phyloP scores from a whole-genome alignment of 2,329 filamentous ascomycete genomes.

The Ophiostoma novo-ulmi region DNA sequence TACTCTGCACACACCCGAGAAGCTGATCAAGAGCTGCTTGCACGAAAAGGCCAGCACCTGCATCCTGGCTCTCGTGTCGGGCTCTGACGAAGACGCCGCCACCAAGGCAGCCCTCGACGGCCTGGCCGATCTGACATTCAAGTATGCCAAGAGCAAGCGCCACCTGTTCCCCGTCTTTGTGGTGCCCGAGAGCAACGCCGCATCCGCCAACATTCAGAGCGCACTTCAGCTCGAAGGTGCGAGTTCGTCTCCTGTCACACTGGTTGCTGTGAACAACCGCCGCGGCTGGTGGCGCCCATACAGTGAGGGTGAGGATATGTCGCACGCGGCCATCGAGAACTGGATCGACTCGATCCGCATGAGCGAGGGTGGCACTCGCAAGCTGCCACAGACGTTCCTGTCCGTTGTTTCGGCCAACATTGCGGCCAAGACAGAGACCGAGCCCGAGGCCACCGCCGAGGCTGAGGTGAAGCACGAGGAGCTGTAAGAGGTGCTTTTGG shows the following conservation, averaged over 20 bases:
- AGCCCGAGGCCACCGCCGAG: slow-evolving; percentile 21
- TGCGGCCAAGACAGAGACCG: slow-evolving; percentile 32
- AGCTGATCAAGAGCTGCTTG: slow-evolving; percentile 67
- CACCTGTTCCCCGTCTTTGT: slow-evolving; percentile 80
- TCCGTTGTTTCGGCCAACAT: slow-evolving; percentile 44
- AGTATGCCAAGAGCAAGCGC: slow-evolving; percentile 61
- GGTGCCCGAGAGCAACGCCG: slow-evolving; percentile 57
- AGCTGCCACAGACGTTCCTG: slow-evolving; percentile 54
- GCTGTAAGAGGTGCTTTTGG: slow-evolving; percentile 23
- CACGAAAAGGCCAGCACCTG: slow-evolving; percentile 73
- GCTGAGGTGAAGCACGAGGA: slow-evolving; percentile 42
- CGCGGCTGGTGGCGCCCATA: slow-evolving; percentile 81
- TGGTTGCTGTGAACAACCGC: slow-evolving; percentile 80
- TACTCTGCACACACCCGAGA: slow-evolving; percentile 57
- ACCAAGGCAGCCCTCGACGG: slow-evolving; percentile 54
- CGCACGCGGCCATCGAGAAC: slow-evolving; percentile 60
- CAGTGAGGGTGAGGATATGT: slow-evolving; percentile 49
- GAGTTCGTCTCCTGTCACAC: slow-evolving; percentile 48
- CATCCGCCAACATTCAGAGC: slow-evolving; percentile 50
- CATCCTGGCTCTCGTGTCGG: slow-evolving; percentile 63
- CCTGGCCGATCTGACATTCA: slow-evolving; percentile 69
- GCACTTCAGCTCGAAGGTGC: slow-evolving; percentile 55
- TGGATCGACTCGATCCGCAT: slow-evolving; percentile 92
- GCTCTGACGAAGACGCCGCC: slow-evolving; percentile 34
- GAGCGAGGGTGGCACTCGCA: slow-evolving; percentile 77